Percentiles rank a stretch among this genome's conserved stretches.
Conservation (phyloP, 768 basidiomycete genomes). For the Strobilomyces confusus region DNA sequence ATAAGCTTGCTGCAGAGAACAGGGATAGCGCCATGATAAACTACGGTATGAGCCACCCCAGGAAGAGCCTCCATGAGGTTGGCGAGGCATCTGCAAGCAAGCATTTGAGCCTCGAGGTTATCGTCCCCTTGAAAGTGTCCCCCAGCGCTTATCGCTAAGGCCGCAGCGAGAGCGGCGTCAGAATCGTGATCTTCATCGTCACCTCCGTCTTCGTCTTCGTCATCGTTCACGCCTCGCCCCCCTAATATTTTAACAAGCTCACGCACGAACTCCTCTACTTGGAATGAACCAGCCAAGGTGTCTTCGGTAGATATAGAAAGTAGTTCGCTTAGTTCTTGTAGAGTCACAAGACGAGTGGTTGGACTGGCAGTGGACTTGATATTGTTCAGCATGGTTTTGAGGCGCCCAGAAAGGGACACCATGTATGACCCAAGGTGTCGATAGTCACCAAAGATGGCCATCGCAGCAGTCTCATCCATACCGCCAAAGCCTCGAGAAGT, state of each 20-base stretch:
- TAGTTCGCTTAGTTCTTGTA: slow-evolving; percentile 93
- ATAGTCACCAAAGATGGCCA: slow-evolving; percentile 85
- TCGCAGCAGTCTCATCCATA: slow-evolving; percentile 65
- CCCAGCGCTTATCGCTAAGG: slow-evolving; percentile 76
- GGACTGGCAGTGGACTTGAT: slow-evolving; percentile 83
- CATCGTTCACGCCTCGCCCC: slow-evolving; percentile 65
- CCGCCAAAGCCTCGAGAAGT: slow-evolving; percentile 42
- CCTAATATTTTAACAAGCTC: slow-evolving; percentile 91
- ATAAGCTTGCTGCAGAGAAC: slow-evolving; percentile 95
- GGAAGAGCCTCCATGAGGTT: slow-evolving; percentile 99
- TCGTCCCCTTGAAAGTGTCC: slow-evolving; percentile 72
- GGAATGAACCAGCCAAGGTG: slow-evolving; percentile 93
- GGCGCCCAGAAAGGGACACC: slow-evolving; percentile 79
- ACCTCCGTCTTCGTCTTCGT: slow-evolving; percentile 70
- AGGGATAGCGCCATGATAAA: slow-evolving; percentile 97
- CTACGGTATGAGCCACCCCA: slow-evolving; percentile 94
- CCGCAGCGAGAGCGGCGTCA: slow-evolving; percentile 86
- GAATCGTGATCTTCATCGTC: slow-evolving; percentile 69
- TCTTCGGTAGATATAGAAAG: slow-evolving; percentile 97
- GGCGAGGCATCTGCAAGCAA: slow-evolving; percentile 94
- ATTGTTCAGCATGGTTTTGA: slow-evolving; percentile 87
- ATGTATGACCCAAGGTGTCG: slow-evolving; percentile 90
- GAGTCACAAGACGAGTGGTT: slow-evolving; percentile 78
- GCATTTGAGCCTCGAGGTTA: slow-evolving; percentile 88
- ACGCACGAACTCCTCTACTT: slow-evolving; percentile 85